Evolutionary conservation across 2,329 filamentous ascomycete genomes (phyloP), one percentile per base, ranked within the genome.

Genomic region (Fusarium palustre): DNA sequence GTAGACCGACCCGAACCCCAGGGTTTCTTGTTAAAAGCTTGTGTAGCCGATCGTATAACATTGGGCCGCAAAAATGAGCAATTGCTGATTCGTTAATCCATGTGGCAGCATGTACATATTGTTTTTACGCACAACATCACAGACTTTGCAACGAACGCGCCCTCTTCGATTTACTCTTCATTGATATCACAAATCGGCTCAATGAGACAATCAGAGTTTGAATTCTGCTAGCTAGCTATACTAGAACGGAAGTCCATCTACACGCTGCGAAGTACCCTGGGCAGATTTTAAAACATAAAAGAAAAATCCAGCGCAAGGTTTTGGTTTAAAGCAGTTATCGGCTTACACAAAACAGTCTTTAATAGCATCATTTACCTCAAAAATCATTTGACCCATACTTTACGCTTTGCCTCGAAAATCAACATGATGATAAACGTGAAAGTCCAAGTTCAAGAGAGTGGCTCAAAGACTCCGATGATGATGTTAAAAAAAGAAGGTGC

Each of bases 321-420:
- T 43, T 33, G 20, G 34, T 41, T 33, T 30, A 9, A 41, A 42
- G 41, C 15, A 47, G 20, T 33, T 11, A 20, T 20, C 41, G 39
- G 25, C 46, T 34, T 18, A 39, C 24, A 43, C 10, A 54, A 59
- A 28, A 38, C 46, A 48, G 20, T 48, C 28, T 41, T 25, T 4
- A 36, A 25, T 47, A 20, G 46, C 30, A 38, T 16, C 31, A 28
- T 48, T 50, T 60, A 53, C 46, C 41, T 52, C 42, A 20, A 39
- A 42, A 22, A 53, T 47, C 30, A 47, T 36, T 33, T 30, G 41
- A 42, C 33, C 18, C 8, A 58, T 50, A 42, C 33, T 22, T 28
- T 54, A 33, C 54, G 54, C 60, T 41, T 43, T 39, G 22, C 18
- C 41, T 33, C 34, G 12, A 43, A 39, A 43, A 60, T 36, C 31